These are phyloP conservation scores for Penicillium psychrofluorescens DNA, from an alignment of 495 filamentous ascomycete genomes.

Conservation along the genomic window DNA sequence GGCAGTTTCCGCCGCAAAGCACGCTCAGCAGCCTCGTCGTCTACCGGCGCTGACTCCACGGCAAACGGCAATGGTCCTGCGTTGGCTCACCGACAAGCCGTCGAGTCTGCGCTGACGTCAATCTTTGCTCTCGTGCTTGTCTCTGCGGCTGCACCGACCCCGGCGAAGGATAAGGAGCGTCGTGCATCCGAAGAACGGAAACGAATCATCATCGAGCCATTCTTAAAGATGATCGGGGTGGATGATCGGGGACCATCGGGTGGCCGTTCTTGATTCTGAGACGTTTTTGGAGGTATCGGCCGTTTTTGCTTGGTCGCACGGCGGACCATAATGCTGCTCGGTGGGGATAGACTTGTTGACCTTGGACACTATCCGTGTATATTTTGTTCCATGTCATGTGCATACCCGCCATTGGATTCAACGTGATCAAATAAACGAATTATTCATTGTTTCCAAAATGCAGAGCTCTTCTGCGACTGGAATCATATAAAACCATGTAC, in stretches of 20 bases:
- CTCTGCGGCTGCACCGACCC: conserved; percentile 19
- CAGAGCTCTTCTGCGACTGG: no score
- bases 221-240: conserved; percentile 36
- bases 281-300: no score
- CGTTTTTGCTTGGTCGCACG: no score
- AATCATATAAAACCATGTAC: no score
- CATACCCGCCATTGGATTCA: no score
- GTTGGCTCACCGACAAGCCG: conserved; percentile 22
- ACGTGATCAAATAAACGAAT: no score
- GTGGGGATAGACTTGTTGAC: no score
- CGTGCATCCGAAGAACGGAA: conserved; percentile 34
- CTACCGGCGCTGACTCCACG: conserved; percentile 2
- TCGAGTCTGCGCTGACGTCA: conserved; percentile 25
- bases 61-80: conserved; percentile 6
- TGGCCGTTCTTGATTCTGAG: conserved; percentile 11
- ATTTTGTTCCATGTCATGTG: no score
- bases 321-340: no score
- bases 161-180: conserved; percentile 35
- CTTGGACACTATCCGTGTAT: no score
- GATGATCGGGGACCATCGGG: conserved; percentile 34
- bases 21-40: conserved; percentile 12
- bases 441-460: no score
- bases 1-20: conserved; percentile 27
- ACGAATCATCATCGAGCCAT: conserved; percentile 35
- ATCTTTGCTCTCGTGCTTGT: conserved; percentile 33